A percentile compares a stretch with the other conserved stretches of the same genome.
Evolutionary conservation across 306 rosid genomes (phyloP).

Genomic region (Cicer arietinum): DNA sequence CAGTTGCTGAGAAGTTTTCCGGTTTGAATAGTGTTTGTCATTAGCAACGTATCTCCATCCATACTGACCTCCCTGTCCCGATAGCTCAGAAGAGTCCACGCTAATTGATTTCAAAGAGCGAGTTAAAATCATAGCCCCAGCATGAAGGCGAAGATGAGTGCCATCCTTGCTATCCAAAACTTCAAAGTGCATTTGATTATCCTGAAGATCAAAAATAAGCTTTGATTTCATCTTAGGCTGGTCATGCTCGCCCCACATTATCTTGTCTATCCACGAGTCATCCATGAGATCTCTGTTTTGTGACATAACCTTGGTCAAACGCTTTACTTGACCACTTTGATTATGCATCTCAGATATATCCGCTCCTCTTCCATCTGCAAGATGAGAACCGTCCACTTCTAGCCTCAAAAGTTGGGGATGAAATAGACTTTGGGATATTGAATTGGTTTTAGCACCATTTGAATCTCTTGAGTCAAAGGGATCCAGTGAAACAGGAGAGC

Average conservation of each 20-base stretch:
- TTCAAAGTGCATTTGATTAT: conserved; percentile 97
- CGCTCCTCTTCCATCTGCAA: conserved; percentile 53
- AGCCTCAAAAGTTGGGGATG: conserved; percentile 94
- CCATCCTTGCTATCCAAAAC: conserved; percentile 71
- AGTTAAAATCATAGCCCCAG: conserved; percentile 86
- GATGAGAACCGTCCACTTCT: conserved; percentile 54
- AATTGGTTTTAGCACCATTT: conserved; percentile 48
- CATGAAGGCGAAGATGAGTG: conserved; percentile 75
- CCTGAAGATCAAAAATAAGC: conserved; percentile 93
- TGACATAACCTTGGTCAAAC: conserved; percentile 62
- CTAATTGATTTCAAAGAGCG: conserved; percentile 57
- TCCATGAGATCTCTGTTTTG: conserved; percentile 80
- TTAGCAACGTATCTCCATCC: conserved; percentile 89
- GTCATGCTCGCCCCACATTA: conserved; percentile 82
- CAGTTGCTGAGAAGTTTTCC: conserved; percentile 90
- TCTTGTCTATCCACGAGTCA: conserved; percentile 83
- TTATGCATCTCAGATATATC: conserved; percentile 52
- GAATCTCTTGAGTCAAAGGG: conserved; percentile 62
- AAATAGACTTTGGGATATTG: conserved; percentile 53
- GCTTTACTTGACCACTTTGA: conserved; percentile 57
- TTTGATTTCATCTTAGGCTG: conserved; percentile 65
- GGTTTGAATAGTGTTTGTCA: conserved; percentile 87
- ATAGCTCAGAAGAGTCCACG: conserved; percentile 70
- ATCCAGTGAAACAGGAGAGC: conserved; percentile 64
- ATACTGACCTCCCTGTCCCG: conserved; percentile 82